phyloP scores from a whole-genome alignment of 225 moss, liverwort and hornwort genomes.

The Antitrichia curtipendula region DNA sequence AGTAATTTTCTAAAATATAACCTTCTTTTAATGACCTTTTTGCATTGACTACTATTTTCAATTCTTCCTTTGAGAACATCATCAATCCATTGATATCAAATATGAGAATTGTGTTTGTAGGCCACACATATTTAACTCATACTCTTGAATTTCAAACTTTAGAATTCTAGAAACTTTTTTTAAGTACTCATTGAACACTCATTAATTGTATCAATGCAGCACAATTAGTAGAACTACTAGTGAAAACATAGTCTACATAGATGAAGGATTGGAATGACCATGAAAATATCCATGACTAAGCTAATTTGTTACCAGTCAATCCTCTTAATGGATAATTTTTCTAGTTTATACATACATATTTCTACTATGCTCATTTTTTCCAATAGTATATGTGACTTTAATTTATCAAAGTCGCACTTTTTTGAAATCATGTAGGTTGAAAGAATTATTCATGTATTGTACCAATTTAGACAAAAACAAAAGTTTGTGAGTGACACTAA shows the following conservation, averaged over 20 bases:
- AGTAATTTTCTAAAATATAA: not conserved
- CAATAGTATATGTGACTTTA: too few relatives aligned
- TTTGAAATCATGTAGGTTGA: not conserved
- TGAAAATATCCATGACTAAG: rapidly evolving
- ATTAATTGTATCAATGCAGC: not conserved
- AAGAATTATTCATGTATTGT: not conserved
- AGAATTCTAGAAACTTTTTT: not conserved
- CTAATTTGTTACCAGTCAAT: not conserved
- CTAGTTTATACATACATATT: not conserved
- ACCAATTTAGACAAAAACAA: not conserved
- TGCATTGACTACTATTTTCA: not conserved
- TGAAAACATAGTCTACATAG: not conserved
- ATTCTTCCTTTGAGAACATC: not conserved
- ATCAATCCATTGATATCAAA: not conserved
- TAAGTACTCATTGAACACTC: not conserved
- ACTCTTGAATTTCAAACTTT: not conserved
- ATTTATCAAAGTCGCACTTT: too few relatives aligned
- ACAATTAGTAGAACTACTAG: not conserved
- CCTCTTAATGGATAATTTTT: rapidly evolving
- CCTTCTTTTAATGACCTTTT: not conserved
- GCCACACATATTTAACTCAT: not conserved
- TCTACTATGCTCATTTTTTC: rapidly evolving
- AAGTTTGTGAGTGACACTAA: not conserved
- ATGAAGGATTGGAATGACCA: not conserved
- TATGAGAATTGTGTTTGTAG: not conserved